These are phyloP conservation scores for Citeromyces hawaiiensis DNA, from an alignment of 1,139 yeast species.

Conservation along the genomic window DNA sequence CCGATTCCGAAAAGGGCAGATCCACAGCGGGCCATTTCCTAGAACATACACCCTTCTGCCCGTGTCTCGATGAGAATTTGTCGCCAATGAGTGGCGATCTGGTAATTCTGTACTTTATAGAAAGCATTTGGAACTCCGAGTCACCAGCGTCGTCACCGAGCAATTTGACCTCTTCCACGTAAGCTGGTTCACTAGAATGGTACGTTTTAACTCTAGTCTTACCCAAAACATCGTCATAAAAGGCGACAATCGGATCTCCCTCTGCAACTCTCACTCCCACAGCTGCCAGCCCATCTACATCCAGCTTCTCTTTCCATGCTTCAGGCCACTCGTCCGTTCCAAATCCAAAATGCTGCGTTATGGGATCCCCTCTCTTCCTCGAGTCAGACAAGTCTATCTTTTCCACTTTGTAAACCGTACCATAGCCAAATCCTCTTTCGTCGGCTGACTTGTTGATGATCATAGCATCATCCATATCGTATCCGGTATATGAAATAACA, in stretches of 20 bases:
- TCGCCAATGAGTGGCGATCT: constrained; percentile 96
- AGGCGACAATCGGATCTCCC: constrained; percentile 94
- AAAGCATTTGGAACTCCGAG: constrained; percentile 69
- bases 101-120: constrained; percentile 83
- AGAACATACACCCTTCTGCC: constrained; percentile 98
- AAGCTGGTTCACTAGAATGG: constrained; percentile 91
- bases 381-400: constrained; percentile 70
- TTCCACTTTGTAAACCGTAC: constrained; percentile 91
- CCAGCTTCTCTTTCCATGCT: constrained; percentile 77
- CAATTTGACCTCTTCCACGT: constrained; percentile 87
- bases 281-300: constrained; percentile 85
- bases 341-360: constrained; percentile 89
- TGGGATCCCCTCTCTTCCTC: constrained; percentile 88
- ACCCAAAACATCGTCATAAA: constrained; percentile 81
- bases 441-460: constrained; percentile 93
- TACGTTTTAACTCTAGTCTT: constrained; percentile 87
- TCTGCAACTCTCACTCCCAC: constrained; percentile 82
- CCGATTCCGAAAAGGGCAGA: constrained; percentile 93
- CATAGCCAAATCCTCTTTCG: constrained; percentile 96
- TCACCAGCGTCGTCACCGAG: constrained; percentile 75
- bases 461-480: constrained; percentile 99
- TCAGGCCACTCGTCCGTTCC: constrained; percentile 91
- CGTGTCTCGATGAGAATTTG: constrained; percentile 96
- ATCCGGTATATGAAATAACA: constrained; percentile 95
- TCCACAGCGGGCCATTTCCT: constrained; percentile 96